Evolutionary conservation across 139 green algal species (phyloP), one percentile per base, ranked within the genome.

Genomic region (Haematococcus sp.): DNA sequence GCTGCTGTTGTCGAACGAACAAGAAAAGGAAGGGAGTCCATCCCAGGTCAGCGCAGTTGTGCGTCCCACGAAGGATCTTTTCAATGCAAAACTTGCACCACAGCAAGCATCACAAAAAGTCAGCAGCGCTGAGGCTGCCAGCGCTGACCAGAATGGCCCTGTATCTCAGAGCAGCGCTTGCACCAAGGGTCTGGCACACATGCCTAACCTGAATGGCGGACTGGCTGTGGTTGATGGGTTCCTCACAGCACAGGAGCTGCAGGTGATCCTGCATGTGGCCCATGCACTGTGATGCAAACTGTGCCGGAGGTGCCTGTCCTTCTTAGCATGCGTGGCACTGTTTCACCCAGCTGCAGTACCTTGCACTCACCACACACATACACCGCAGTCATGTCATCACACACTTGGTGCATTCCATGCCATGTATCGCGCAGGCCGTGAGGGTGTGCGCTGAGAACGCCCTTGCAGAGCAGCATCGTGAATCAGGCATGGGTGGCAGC

Each of bases 401-500:
- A 49, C 11, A 11, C 27, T 17, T 65, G 4, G 35, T 65, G 58
- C 25, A 27, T 40, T n/a, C 19, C 61, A n/a, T 44, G 61, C 61
- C 30, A 67, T 15, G 4, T 49, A n/a, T n/a, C n/a, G n/a, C n/a
- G 25, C 75, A 82, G 76, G 69, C 22, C 0, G 70, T 60, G 7
- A 31, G 51, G 22, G 28, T 0, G 13, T 58, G 40, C 13, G 63
- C 55, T 22, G 11, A 68, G 25, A 20, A 55, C 17, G 51, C 78
- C 17, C 71, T 83, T 33, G 27, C n/a, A 4, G 78, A 81, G 61
- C 35, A 73, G 25, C 64, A 73, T 2, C 68, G 69, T 0, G 46
- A 54, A 13, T 68, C 74, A 31, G 78, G 73, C 23, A 60, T 84
- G 35, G 78, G 73, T 1, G 76, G 76, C 7, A 63, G 63, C 43